Percentiles rank a stretch among this genome's conserved stretches.
Conservation (phyloP, 2,329 filamentous ascomycete genomes). For the Colletotrichum sidae region DNA sequence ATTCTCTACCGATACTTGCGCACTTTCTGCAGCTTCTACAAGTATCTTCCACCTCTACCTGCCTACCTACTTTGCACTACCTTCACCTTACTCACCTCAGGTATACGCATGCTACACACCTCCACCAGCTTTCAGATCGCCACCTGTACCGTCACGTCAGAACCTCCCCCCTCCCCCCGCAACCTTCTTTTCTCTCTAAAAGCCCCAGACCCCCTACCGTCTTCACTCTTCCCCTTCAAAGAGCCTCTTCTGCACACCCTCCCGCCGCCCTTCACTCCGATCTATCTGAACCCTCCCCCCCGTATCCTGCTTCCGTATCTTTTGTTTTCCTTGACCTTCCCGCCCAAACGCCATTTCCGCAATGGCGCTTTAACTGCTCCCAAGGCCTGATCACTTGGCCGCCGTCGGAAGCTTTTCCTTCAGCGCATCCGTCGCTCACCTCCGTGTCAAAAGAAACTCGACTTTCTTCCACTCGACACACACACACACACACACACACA, state of each 20-base stretch:
- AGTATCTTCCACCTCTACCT: not conserved
- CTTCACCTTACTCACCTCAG: not conserved
- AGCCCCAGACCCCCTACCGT: slow-evolving; percentile 29
- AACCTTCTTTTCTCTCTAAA: slow-evolving; percentile 37
- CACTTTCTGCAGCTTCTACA: not conserved
- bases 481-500: not conserved
- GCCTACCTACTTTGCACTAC: not conserved
- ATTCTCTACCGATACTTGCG: too few relatives aligned
- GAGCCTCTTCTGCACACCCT: slow-evolving; percentile 36
- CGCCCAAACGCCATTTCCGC: slow-evolving; percentile 15
- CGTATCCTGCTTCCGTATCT: not conserved
- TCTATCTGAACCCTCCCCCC: slow-evolving; percentile 30
- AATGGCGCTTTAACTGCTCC: slow-evolving; percentile 33
- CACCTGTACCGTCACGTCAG: slow-evolving; percentile 37
- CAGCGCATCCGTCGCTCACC: slow-evolving; percentile 25
- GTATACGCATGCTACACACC: too few relatives aligned
- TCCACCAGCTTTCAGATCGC: slow-evolving; percentile 26
- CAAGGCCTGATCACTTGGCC: slow-evolving; percentile 36
- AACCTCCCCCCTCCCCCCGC: slow-evolving; percentile 30
- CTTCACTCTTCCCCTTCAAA: slow-evolving; percentile 28
- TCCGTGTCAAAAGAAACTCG: slow-evolving; percentile 1
- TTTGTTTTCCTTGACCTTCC: slow-evolving; percentile 13
- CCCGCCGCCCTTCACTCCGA: slow-evolving; percentile 22
- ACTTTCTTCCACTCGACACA: slow-evolving; percentile 13
- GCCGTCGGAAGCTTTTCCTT: slow-evolving; percentile 29